Percentiles rank a stretch among this genome's conserved stretches.
These are phyloP conservation scores for Coniochaeta sp. DNA, from an alignment of 2,329 filamentous ascomycete species.

Conservation along the genomic window DNA sequence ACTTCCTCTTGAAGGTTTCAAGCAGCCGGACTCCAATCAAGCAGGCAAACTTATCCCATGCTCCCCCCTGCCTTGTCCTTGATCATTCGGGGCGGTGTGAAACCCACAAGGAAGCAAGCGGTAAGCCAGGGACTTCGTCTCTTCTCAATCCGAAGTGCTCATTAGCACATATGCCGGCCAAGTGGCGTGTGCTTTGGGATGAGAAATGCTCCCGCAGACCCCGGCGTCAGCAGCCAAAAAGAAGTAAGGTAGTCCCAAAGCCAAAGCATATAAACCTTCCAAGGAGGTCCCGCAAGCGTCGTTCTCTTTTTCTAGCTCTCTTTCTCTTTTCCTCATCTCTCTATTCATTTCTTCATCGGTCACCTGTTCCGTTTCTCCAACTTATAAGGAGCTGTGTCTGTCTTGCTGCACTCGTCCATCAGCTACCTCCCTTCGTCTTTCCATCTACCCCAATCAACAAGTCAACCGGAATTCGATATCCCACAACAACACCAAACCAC, in stretches of 20 bases:
- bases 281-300: not conserved
- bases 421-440: not conserved
- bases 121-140: not conserved
- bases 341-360: not conserved
- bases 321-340: not conserved
- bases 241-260: no score
- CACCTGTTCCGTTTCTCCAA: not conserved
- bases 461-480: not conserved
- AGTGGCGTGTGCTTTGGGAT: not conserved
- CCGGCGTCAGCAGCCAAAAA: not conserved
- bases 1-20: not conserved
- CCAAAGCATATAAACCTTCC: slow-evolving; percentile 1
- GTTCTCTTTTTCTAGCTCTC: not conserved
- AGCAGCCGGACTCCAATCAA: not conserved
- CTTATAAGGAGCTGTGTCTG: not conserved
- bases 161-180: slow-evolving; percentile 3
- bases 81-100: not conserved
- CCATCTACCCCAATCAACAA: not conserved
- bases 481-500: no score
- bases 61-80: not conserved
- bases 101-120: not conserved
- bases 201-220: not conserved
- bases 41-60: not conserved
- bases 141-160: not conserved
- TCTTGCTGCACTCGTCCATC: not conserved